A percentile compares a stretch with the other conserved stretches of the same genome.
Evolutionary conservation across 73 alveolate genomes (phyloP).

Genomic region (Stentor roeselii): DNA sequence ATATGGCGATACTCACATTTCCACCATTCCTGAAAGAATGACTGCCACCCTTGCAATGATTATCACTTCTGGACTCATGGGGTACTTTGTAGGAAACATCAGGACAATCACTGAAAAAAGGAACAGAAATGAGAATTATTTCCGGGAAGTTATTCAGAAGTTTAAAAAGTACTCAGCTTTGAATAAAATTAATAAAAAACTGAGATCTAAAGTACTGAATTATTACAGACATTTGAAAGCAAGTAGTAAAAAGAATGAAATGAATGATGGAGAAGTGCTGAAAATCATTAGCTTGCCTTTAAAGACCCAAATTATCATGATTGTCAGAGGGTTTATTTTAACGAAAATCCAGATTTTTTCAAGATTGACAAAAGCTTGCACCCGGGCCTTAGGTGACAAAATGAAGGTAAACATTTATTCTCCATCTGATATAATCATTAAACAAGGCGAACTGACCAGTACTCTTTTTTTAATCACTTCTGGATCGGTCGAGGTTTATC

Average conservation of each 20-base stretch:
- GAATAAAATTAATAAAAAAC: neutral
- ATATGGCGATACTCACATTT: neutral
- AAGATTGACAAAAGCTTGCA: neutral
- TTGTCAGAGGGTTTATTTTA: neutral
- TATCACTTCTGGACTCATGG: neutral
- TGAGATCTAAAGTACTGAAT: neutral
- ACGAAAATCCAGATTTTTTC: neutral
- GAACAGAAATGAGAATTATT: too few species aligned
- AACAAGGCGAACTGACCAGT: neutral
- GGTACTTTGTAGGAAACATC: neutral
- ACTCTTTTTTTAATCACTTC: neutral
- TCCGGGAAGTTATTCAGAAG: neutral
- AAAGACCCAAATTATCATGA: neutral
- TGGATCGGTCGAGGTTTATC: slow-evolving; percentile 7
- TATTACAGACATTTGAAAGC: neutral
- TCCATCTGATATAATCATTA: neutral
- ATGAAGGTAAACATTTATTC: neutral
- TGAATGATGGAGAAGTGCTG: neutral
- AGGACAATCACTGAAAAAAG: neutral
- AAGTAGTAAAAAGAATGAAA: too few species aligned
- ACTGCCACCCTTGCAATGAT: neutral
- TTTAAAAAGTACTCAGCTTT: neutral
- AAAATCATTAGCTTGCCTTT: neutral
- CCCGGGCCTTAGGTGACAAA: neutral
- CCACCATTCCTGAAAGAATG: neutral